These are phyloP conservation scores for Solanum tarijense DNA, from an alignment of 257 asterid genomes.

Conservation along the genomic window DNA sequence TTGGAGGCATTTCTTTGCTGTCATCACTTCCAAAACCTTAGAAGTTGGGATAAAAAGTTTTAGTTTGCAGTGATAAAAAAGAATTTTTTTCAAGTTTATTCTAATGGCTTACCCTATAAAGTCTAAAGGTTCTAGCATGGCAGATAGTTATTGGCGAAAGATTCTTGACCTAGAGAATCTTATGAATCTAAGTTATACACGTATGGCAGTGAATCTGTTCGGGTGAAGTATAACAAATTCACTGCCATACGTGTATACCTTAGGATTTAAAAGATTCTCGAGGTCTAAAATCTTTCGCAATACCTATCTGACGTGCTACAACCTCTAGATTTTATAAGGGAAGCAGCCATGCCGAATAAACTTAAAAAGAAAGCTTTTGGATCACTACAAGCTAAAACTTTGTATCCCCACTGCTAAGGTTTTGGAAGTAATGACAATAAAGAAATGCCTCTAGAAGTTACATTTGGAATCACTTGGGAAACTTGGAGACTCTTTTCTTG, in stretches of 20 bases:
- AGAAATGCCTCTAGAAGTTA: constrained; percentile 51
- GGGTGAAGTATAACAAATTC: too few relatives aligned
- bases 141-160: background rate
- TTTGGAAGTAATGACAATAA: constrained; percentile 71
- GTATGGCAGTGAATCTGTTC: too few relatives aligned
- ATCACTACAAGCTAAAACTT: too few relatives aligned
- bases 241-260: background rate
- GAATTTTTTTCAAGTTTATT: background rate
- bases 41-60: background rate
- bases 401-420: background rate
- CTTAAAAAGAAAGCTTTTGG: background rate
- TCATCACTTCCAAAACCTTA: too few relatives aligned
- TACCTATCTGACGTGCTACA: background rate
- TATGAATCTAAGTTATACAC: background rate
- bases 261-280: too few relatives aligned
- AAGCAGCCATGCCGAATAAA: background rate
- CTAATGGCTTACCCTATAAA: too few relatives aligned
- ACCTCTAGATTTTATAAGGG: background rate
- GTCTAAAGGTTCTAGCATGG: too few relatives aligned
- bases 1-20: background rate
- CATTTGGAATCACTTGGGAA: constrained; percentile 79
- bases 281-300: background rate
- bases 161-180: background rate
- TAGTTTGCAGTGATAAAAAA: too few relatives aligned
- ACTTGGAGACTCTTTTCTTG: constrained; percentile 79